A percentile compares a stretch with the other conserved stretches of the same genome.
Evolutionary conservation across 1,139 yeast genomes (phyloP).

Genomic region (Nakaseomyces bracarensis): DNA sequence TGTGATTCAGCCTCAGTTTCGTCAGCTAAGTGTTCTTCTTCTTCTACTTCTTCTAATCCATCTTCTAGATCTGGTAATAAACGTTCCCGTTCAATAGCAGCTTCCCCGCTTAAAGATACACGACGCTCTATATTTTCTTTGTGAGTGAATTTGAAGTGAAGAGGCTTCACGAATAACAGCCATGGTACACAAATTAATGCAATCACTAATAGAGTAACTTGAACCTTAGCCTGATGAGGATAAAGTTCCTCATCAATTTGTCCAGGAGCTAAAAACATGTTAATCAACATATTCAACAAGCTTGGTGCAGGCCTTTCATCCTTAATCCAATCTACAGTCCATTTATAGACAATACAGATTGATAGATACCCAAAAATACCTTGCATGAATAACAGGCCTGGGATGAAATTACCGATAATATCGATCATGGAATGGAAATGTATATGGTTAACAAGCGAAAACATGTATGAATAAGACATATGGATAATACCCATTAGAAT

Average conservation of each 20-base stretch:
- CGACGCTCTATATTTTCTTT: conserved; percentile 24
- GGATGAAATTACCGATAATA: conserved; percentile 85
- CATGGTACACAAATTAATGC: conserved; percentile 94
- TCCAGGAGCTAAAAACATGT: conserved; percentile 94
- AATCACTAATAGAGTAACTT: conserved; percentile 58
- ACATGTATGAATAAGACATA: conserved; percentile 84
- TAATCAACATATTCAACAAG: conserved; percentile 84
- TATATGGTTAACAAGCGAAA: conserved; percentile 73
- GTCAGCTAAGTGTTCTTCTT: conserved; percentile 16
- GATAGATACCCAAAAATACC: conserved; percentile 89
- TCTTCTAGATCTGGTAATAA: conserved; percentile 26
- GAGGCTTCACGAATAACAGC: conserved; percentile 82
- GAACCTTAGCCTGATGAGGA: conserved; percentile 76
- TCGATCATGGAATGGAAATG: conserved; percentile 73
- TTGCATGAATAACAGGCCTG: conserved; percentile 91
- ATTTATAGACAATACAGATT: conserved; percentile 78
- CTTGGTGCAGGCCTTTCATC: conserved; percentile 80
- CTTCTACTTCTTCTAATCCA: conserved; percentile 20
- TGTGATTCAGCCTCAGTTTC: conserved; percentile 18
- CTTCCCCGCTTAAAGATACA: not conserved
- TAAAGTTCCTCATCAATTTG: conserved; percentile 73
- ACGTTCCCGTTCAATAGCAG: conserved; percentile 11
- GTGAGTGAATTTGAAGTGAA: conserved; percentile 46
- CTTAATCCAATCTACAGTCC: conserved; percentile 89
- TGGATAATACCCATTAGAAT: conserved; percentile 91